Evolutionary conservation across 148 eudicot species (phyloP), one percentile per base, ranked within the genome.

Genomic region (Drosera capensis): DNA sequence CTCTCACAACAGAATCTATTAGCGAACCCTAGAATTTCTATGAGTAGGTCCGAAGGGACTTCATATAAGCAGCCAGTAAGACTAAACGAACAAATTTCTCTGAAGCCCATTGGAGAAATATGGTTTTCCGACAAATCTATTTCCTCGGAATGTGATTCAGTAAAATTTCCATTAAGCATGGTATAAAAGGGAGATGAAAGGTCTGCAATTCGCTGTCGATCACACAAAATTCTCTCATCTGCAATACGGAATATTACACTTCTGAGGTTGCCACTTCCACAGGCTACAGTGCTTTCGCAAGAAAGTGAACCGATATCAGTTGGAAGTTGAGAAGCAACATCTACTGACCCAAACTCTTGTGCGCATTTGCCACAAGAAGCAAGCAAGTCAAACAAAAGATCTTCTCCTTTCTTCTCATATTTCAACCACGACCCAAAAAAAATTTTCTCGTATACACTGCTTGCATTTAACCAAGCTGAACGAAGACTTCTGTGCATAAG

Each of bases 361-460:
- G 74, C 72, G 56, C 84, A 80, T 62, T 85, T 80, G 54, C 71
- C 72, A 66, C 82, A 78, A 9, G 94, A 75, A 14, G 74, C 54
- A 43, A 80, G 78, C 39, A 85, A 64, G 37, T 90, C 94, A 51
- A 66, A 69, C 18, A 84, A 62, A 23, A 80, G 66, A 46, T 78
- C 95, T 44, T 85, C 92, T 15, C 88, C 95, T 70, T 66, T 83
- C 69, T 78, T 90, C 75, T 90, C 94, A 51, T 84, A 75, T 46
- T 74, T 90, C 61, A 90, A 67, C 99, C 99, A 90, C 38, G 99
- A 78, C 44, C 79, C 87, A 49, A 84, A 81, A 20, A 90, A 51
- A 43, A 90, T 73, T 43, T 72, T 80, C 62, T 84, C 95, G 49
- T 90, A 72, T 26, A 81, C 75, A 18, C 70, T 65, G 54, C 75